phyloP scores from a whole-genome alignment of 176 grass and related monocot genomes.

The Triticum aestivum region DNA sequence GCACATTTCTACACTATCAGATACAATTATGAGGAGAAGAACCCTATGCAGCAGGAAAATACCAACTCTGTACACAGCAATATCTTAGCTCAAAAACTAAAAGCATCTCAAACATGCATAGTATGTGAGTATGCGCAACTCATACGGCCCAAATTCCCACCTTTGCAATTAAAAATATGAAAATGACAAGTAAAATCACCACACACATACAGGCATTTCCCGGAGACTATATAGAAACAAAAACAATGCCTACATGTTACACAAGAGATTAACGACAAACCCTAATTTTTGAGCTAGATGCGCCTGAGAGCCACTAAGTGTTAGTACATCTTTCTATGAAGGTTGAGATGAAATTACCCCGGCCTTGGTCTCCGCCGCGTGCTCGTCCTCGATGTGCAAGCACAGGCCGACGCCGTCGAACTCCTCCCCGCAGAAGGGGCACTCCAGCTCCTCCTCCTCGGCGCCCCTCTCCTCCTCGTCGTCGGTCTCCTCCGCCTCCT shows the following conservation, averaged over 20 bases:
- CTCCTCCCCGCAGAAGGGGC: conserved; percentile 93
- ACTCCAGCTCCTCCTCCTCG: conserved; percentile 44
- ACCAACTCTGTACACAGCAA: not conserved
- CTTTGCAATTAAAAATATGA: not conserved
- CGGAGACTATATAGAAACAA: not conserved
- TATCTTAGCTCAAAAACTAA: not conserved
- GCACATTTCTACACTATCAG: not conserved
- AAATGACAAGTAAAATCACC: not conserved
- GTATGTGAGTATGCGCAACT: not conserved
- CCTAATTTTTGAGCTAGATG: not conserved
- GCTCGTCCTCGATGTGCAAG: conserved; percentile 81
- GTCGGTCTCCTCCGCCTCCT: conserved; percentile 51
- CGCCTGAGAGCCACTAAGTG: not conserved
- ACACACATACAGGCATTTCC: not conserved
- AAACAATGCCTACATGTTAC: not conserved
- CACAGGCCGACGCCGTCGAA: conserved; percentile 64
- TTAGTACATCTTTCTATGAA: not conserved
- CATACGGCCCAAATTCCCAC: not conserved
- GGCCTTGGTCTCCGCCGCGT: conserved; percentile 50
- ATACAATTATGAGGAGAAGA: not conserved
- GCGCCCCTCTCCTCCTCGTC: conserved; percentile 47
- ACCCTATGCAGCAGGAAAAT: not conserved
- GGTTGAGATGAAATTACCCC: conserved; percentile 47
- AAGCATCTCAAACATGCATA: not conserved
- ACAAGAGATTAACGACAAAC: not conserved